Evolutionary conservation across 108 stramenopile species (phyloP).

Genomic region (Cyclotella distinguenda): DNA sequence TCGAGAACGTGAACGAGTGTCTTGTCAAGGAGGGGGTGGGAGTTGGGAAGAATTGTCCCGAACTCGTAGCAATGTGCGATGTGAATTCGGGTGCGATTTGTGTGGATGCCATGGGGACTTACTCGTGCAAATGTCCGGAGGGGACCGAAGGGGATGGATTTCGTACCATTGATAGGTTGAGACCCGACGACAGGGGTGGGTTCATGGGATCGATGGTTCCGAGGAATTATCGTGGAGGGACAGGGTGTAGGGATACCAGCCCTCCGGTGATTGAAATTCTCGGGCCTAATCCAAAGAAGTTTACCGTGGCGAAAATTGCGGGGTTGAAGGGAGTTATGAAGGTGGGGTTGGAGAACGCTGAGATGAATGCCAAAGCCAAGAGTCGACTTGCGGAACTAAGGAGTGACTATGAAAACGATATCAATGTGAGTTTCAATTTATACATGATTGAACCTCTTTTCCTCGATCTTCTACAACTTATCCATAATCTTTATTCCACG

Average conservation of each 20-base stretch:
- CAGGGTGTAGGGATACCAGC: conserved; percentile 83
- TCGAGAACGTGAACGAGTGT: conserved; percentile 94
- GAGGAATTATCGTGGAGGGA: conserved; percentile 78
- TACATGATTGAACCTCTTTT: conserved; percentile 6
- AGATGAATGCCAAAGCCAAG: conserved; percentile 34
- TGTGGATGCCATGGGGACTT: conserved; percentile 81
- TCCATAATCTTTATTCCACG: no score
- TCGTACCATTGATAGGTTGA: conserved; percentile 34
- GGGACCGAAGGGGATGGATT: conserved; percentile 90
- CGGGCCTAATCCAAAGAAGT: conserved; percentile 85
- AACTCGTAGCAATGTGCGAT: conserved; percentile 82
- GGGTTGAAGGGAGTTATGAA: conserved; percentile 64
- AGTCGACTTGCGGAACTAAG: conserved; percentile 47
- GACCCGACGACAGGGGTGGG: conserved; percentile 23
- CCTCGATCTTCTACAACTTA: not conserved
- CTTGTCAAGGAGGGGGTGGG: conserved; percentile 29
- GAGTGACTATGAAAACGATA: conserved; percentile 61
- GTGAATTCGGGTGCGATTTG: conserved; percentile 72
- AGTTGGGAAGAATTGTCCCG: conserved; percentile 58
- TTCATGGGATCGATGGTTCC: conserved; percentile 45
- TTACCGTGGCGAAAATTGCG: conserved; percentile 63
- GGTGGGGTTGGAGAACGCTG: conserved; percentile 10
- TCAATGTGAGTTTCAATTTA: conserved; percentile 52
- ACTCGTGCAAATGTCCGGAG: conserved; percentile 84
- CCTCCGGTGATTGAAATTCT: conserved; percentile 71